Conservation (phyloP, 2,329 filamentous ascomycete species). For the Decorospora gaudefroyi region DNA sequence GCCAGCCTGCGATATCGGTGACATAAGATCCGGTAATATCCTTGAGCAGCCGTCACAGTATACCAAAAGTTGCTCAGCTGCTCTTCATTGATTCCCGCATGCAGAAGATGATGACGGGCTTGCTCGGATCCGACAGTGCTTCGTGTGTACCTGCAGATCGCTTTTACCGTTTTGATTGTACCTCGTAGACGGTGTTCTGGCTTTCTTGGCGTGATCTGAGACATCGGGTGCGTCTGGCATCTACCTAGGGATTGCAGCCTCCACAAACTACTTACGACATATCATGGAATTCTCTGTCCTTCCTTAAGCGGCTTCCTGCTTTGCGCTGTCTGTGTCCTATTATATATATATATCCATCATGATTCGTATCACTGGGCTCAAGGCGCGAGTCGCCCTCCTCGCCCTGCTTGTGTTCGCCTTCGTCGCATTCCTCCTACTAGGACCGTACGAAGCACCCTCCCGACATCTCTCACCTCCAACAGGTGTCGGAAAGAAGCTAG, state of each 20-base stretch:
- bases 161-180: neutral
- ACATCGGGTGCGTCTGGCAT: constrained; percentile 12
- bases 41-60: constrained; percentile 30
- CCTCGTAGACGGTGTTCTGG: too few species aligned
- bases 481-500: constrained; percentile 21
- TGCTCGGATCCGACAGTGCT: constrained; percentile 11
- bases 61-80: constrained; percentile 25
- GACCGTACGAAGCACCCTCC: constrained; percentile 58
- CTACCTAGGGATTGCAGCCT: constrained; percentile 7
- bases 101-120: constrained; percentile 3
- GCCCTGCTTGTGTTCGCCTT: constrained; percentile 61
- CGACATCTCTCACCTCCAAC: constrained; percentile 28
- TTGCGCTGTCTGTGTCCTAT: constrained; percentile 1
- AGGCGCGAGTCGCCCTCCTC: constrained; percentile 48
- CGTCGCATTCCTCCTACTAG: constrained; percentile 63
- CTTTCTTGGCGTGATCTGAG: constrained; percentile 24
- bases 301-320: neutral
- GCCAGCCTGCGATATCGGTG: constrained; percentile 42
- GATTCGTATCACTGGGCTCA: constrained; percentile 35
- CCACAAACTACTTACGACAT: neutral
- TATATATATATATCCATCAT: constrained; percentile 24
- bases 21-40: constrained; percentile 30
- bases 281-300: constrained; percentile 5
- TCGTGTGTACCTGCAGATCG: constrained; percentile 1
- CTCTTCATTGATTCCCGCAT: constrained; percentile 6